Percentiles rank a stretch among this genome's conserved stretches.
Conservation (phyloP, 805 yeast species). For the Metschnikowia chrysomelidarum region DNA sequence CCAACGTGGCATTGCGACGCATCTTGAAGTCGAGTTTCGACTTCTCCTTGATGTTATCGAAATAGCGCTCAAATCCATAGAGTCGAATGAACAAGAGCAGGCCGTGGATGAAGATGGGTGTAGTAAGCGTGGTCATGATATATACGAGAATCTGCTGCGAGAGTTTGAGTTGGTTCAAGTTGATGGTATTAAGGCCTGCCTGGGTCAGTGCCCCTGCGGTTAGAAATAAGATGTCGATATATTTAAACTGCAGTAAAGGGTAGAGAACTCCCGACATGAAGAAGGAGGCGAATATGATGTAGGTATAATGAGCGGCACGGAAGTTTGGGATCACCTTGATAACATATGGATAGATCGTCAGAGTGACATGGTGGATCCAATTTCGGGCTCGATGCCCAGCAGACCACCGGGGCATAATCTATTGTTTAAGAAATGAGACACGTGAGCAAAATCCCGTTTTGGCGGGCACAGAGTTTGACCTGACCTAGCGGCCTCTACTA, state of each 20-base stretch:
- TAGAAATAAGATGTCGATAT: slow-evolving; percentile 79
- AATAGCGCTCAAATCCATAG: slow-evolving; percentile 85
- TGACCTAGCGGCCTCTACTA: no score
- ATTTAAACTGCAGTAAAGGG: slow-evolving; percentile 62
- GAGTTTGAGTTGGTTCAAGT: slow-evolving; percentile 57
- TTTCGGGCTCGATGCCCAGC: slow-evolving; percentile 26
- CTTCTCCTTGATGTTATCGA: slow-evolving; percentile 73
- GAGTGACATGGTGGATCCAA: slow-evolving; percentile 34
- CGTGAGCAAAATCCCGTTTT: no score
- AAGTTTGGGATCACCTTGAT: slow-evolving; percentile 49
- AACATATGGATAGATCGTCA: slow-evolving; percentile 40
- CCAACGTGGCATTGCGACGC: slow-evolving; percentile 76
- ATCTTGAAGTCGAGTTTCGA: slow-evolving; percentile 79
- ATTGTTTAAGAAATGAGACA: no score
- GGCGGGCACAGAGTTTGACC: no score
- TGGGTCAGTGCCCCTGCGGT: slow-evolving; percentile 81
- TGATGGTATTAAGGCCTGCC: slow-evolving; percentile 85
- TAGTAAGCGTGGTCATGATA: slow-evolving; percentile 60
- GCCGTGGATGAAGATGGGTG: slow-evolving; percentile 88
- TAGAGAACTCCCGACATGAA: slow-evolving; percentile 73
- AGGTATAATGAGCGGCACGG: slow-evolving; percentile 68
- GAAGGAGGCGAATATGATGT: slow-evolving; percentile 58
- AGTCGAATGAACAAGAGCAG: slow-evolving; percentile 72
- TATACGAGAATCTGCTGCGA: slow-evolving; percentile 82
- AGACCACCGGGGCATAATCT: no score